Conservation (phyloP, 306 rosid species). For the Quillaja saponaria region DNA sequence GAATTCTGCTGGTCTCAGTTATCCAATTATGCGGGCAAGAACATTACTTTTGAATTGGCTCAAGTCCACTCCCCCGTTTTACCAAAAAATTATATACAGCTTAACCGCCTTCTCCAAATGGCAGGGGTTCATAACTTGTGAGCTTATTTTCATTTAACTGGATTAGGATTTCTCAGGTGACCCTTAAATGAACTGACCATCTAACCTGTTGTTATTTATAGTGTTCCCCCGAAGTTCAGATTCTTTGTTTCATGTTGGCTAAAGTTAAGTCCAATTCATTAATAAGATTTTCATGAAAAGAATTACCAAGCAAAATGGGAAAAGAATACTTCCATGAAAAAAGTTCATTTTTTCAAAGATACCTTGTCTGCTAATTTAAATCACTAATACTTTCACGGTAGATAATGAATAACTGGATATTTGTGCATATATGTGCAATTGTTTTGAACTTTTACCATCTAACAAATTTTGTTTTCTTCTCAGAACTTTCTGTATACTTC, state of each 20-base stretch:
- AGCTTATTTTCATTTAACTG: conserved; percentile 18
- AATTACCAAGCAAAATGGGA: neutral
- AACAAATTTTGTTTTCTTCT: conserved; percentile 19
- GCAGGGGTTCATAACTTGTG: conserved; percentile 3
- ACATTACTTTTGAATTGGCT: conserved; percentile 17
- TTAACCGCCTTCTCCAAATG: conserved; percentile 9
- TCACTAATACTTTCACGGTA: conserved; percentile 15
- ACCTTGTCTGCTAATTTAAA: neutral
- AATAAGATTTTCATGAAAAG: too few species aligned
- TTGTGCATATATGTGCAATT: conserved; percentile 15
- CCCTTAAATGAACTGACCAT: conserved; percentile 14
- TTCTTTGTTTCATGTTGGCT: neutral
- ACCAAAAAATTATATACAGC: conserved; percentile 18
- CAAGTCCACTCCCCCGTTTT: conserved; percentile 6
- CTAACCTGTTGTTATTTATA: neutral
- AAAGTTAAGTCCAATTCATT: neutral
- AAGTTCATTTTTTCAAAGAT: neutral
- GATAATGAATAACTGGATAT: conserved; percentile 27
- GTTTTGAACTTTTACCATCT: conserved; percentile 24
- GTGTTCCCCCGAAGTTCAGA: too few species aligned
- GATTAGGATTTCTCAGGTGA: conserved; percentile 20
- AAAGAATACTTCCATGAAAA: conserved; percentile 11
- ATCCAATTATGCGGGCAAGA: conserved; percentile 6
- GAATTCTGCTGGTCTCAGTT: conserved; percentile 8
- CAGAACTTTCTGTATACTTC: conserved; percentile 90